phyloP scores from a whole-genome alignment of 495 filamentous ascomycete genomes.

The Aspergillus leporis region DNA sequence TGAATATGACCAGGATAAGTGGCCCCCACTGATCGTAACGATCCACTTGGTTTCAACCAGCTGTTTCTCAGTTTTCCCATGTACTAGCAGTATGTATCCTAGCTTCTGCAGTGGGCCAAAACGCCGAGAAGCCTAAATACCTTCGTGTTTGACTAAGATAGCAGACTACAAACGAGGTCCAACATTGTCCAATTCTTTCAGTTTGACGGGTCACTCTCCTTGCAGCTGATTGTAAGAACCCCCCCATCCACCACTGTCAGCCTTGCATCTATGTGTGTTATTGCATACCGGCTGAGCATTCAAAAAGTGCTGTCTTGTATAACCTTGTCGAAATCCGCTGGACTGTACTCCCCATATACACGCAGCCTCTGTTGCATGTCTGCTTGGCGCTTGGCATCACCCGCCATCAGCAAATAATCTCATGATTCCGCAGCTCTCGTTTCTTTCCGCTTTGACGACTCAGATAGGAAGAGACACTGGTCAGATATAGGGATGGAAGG shows the following conservation, averaged over 20 bases:
- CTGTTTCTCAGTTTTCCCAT: not conserved
- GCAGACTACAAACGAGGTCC: not conserved
- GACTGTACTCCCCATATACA: not conserved
- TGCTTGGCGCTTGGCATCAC: constrained; percentile 13
- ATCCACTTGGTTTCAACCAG: not conserved
- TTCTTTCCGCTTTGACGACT: not conserved
- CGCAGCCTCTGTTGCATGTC: not conserved
- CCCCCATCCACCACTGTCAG: not conserved
- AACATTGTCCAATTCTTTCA: not conserved
- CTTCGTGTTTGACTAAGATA: not conserved
- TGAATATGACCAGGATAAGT: not conserved
- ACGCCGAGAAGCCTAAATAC: not conserved
- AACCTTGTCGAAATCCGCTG: not conserved
- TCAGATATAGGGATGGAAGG: not conserved
- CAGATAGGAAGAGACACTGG: not conserved
- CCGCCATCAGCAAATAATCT: constrained; percentile 8
- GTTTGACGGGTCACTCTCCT: not conserved
- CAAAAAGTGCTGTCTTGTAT: not conserved
- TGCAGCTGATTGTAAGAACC: not conserved
- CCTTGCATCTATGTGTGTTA: not conserved
- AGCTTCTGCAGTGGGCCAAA: not conserved
- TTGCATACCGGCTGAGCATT: not conserved
- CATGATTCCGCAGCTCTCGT: constrained; percentile 9
- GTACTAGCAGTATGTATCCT: not conserved
- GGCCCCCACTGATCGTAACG: not conserved